Conservation (phyloP, 176 grass and related monocot species). For the Carex parvula region DNA sequence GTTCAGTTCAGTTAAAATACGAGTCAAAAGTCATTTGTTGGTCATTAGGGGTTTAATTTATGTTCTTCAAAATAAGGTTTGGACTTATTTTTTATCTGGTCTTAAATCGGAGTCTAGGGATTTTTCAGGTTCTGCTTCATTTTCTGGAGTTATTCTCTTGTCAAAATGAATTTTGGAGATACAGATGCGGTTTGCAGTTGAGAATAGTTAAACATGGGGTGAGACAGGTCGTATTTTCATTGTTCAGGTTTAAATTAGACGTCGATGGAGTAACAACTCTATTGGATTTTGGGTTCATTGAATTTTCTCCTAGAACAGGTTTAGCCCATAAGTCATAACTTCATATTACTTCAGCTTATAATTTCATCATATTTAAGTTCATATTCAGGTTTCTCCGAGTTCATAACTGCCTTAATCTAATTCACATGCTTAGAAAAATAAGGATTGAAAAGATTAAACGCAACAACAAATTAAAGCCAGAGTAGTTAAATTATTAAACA, state of each 20-base stretch:
- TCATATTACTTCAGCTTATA: not conserved
- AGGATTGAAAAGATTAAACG: not conserved
- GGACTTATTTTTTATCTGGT: not conserved
- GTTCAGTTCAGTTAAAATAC: too few relatives aligned
- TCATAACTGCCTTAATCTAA: not conserved
- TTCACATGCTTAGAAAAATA: not conserved
- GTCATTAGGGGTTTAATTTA: not conserved
- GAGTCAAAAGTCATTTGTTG: too few relatives aligned
- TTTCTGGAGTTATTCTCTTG: not conserved
- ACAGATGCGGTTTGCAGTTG: not conserved
- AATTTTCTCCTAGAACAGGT: not conserved
- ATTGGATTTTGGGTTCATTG: not conserved
- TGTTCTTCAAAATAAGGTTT: not conserved
- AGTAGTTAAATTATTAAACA: not conserved
- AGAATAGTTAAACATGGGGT: not conserved
- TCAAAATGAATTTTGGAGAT: not conserved
- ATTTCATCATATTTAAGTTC: not conserved
- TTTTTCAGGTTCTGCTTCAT: not conserved
- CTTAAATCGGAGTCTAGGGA: not conserved
- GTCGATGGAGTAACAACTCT: not conserved
- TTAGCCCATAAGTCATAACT: not conserved
- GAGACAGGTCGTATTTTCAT: not conserved
- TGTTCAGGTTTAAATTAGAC: not conserved
- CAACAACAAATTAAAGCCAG: not conserved
- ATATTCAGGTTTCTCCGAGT: not conserved